These are phyloP conservation scores for Agastache rugosa DNA, from an alignment of 257 asterid species.

Conservation along the genomic window DNA sequence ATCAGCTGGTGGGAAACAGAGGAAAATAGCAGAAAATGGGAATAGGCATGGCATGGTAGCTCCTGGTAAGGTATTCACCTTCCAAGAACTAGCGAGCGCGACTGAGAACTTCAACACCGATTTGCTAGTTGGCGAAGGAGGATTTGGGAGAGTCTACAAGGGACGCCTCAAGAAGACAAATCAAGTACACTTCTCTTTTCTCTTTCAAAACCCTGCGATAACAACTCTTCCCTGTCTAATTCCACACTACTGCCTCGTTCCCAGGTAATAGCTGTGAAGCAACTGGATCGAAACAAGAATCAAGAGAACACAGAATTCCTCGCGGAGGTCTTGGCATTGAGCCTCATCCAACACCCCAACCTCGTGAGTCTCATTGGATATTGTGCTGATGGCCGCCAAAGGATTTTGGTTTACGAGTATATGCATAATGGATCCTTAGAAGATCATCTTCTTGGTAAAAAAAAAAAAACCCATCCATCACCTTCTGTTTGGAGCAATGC, in stretches of 20 bases:
- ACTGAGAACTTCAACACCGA: constrained; percentile 88
- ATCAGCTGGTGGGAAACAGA: constrained; percentile 59
- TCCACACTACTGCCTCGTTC: not conserved
- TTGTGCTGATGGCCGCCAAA: constrained; percentile 89
- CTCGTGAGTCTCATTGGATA: constrained; percentile 81
- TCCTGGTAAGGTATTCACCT: constrained; percentile 77
- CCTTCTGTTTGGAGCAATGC: not conserved
- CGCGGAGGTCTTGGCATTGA: constrained; percentile 78
- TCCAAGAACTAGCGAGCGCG: constrained; percentile 77
- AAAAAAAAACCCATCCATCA: not conserved
- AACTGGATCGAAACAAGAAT: constrained; percentile 53
- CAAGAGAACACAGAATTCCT: constrained; percentile 59
- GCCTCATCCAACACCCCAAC: constrained; percentile 73
- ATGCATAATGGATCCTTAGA: constrained; percentile 76
- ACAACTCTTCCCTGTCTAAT: not conserved
- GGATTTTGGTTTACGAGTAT: constrained; percentile 76
- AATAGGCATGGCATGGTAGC: constrained; percentile 50
- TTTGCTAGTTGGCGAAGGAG: constrained; percentile 79
- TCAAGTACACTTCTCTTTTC: constrained; percentile 47
- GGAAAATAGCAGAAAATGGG: constrained; percentile 57
- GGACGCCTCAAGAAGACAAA: constrained; percentile 75
- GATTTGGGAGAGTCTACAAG: constrained; percentile 85
- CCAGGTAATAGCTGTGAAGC: constrained; percentile 64
- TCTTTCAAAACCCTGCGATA: not conserved
- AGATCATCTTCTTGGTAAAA: constrained; percentile 71